Evolutionary conservation across 768 basidiomycete genomes (phyloP), one percentile per base, ranked within the genome.

Genomic region (Kwoniella sp.): DNA sequence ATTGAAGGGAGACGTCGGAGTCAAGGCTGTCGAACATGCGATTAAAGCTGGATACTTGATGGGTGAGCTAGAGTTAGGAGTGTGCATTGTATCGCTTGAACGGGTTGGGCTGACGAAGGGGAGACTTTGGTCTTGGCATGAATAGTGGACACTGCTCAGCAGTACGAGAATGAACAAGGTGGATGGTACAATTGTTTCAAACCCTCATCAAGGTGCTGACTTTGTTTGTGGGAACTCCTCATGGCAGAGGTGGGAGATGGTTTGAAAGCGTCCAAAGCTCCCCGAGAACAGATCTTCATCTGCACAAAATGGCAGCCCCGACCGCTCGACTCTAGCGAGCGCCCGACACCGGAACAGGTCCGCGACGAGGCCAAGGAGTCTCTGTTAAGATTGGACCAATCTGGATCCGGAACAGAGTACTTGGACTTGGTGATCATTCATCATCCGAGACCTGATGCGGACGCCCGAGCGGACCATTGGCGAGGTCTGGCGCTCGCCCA

Each of bases 401-500:
- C 54, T 2, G 54, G 60, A 19, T 50, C 53, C 3, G 36, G 30
- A 0, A 65, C 52, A 22, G 53, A 63, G n/a, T 63, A 62, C 17
- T 50, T 79, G 33, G 80, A 82, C 53, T 46, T 74, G 27, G 58
- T 72, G 46, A 52, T 74, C 26, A 60, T 68, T 9, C 67, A 68
- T 37, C 58, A 60, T 48, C 54, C 58, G 5, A 29, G 64, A 50
- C 64, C 64, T 26, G 58, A 60, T 37, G 37, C 64, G 1, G 70
- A 76, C 46, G 78, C 77, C 19, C 59, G 81, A 22, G 67, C 70
- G 13, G 60, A 71, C 25, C 58, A 68, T 54, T 77, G 77, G 77
- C 53, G 63, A 26, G 77, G 72, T 2, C 52, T 76, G 10, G 65
- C 60, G 1, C 49, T 69, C 36, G 67, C 68, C 21, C 71, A 76